These are phyloP conservation scores for Tolypocladium paradoxum DNA, from an alignment of 2,329 filamentous ascomycete species.

Conservation along the genomic window DNA sequence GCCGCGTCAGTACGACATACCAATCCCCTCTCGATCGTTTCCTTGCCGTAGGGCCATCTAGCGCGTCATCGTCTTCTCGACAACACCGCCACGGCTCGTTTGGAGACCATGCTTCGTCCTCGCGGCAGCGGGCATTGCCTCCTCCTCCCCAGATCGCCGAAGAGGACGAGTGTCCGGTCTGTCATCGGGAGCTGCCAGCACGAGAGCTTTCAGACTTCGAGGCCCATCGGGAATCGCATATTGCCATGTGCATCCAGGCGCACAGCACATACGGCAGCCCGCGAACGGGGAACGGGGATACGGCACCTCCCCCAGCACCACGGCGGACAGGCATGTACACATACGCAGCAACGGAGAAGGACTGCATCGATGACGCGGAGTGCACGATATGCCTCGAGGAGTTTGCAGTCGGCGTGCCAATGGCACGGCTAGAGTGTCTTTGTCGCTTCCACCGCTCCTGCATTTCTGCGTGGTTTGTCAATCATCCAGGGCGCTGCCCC, in stretches of 20 bases:
- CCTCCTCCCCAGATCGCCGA: constrained; percentile 47
- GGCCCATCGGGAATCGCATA: constrained; percentile 44
- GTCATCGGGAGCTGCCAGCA: constrained; percentile 59
- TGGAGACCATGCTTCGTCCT: constrained; percentile 21
- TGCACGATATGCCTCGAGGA: constrained; percentile 60
- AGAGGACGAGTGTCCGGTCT: constrained; percentile 72
- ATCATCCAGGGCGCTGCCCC: constrained; percentile 52
- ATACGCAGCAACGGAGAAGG: constrained; percentile 55
- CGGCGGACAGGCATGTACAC: constrained; percentile 51
- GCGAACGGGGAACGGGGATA: constrained; percentile 13
- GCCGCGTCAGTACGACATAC: constrained; percentile 18
- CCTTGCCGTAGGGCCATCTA: constrained; percentile 23
- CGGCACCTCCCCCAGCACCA: constrained; percentile 18
- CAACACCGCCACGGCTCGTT: constrained; percentile 20
- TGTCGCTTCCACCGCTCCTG: constrained; percentile 53
- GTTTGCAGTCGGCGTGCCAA: constrained; percentile 48
- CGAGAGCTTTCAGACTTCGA: constrained; percentile 42
- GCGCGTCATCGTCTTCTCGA: constrained; percentile 18
- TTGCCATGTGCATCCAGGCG: constrained; percentile 43
- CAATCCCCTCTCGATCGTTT: constrained; percentile 28
- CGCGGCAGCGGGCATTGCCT: constrained; percentile 26
- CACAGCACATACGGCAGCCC: constrained; percentile 39
- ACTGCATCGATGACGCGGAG: constrained; percentile 56
- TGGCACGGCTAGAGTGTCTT: constrained; percentile 57
- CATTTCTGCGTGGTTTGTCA: constrained; percentile 52